These are phyloP conservation scores for Eutypa lata DNA, from an alignment of 2,329 filamentous ascomycete species.

Conservation along the genomic window DNA sequence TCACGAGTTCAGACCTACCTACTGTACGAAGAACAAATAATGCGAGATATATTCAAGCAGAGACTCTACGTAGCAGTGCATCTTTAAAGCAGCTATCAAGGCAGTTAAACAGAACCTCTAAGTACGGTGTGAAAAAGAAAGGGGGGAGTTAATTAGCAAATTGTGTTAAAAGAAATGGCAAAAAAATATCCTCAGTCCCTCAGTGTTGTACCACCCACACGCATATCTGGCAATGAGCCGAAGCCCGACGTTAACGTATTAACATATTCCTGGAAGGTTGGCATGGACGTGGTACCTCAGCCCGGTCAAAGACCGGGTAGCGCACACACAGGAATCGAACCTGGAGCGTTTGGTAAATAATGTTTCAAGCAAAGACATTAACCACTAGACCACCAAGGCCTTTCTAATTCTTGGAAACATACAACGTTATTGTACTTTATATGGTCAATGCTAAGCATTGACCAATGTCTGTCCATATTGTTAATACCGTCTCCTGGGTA, in stretches of 20 bases:
- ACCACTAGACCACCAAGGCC: background rate
- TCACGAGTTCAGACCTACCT: too few relatives aligned
- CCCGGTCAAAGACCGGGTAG: background rate
- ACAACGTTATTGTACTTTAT: background rate
- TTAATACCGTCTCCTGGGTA: too few relatives aligned
- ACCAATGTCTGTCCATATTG: too few relatives aligned
- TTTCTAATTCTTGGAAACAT: background rate
- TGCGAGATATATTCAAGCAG: too few relatives aligned
- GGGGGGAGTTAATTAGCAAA: too few relatives aligned
- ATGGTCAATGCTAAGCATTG: background rate
- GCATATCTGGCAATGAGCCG: background rate
- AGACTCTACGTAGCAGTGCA: too few relatives aligned
- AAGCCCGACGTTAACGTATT: background rate
- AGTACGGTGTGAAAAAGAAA: too few relatives aligned
- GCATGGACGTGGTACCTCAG: background rate
- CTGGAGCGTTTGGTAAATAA: background rate
- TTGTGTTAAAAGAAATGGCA: background rate
- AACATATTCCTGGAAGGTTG: background rate
- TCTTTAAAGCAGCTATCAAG: too few relatives aligned
- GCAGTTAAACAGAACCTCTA: too few relatives aligned
- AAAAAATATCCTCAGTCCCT: background rate
- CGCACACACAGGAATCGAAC: background rate
- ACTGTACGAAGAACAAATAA: too few relatives aligned
- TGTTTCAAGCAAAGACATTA: background rate
- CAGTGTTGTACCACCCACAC: background rate